Evolutionary conservation across 164 flowering plant genomes (phyloP), one percentile per base, ranked within the genome.

Genomic region (Houttuynia cordata): DNA sequence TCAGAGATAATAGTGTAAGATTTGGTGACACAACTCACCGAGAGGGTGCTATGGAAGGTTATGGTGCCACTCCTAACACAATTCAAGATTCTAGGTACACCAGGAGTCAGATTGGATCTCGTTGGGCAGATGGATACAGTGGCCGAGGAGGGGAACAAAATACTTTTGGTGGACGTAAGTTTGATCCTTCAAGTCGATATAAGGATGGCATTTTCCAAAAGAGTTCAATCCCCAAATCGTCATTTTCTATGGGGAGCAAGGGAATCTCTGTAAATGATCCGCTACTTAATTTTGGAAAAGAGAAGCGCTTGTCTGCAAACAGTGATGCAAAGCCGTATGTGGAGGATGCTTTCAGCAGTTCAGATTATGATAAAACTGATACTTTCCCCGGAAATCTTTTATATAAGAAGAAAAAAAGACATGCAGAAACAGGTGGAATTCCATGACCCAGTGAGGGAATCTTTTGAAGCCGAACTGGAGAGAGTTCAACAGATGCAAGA

Each of bases 381-480:
- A 80, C 83, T 51, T 78, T 90, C 61, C 58, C 87, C 56, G 83
- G 80, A 21, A 74, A 79, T 63, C 68, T 78, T 58, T 68, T 86
- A 62, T 72, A 84, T 50, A 93, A 80, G 80, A 81, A 77, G n/a
- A 72, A 93, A 87, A 75, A 93, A 88, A 62, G 96, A 88, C 70
- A 66, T 75, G 60, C 66, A 65, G 45, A 87, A 78, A 62, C 82
- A 75, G 56, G 66, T 76, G 58, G 92, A 93, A 66, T 85, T 93
- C 64, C 85, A 90, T 77, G 98, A 93, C 53, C 96, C 98, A 70
- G 88, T 80, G 18, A 75, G 98, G 68, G 97, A 93, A 71, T 90
- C 98, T 51, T 93, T 93, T 77, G 98, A 93, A 81, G 97, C 97
- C 59, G 98, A 93, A 70, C 91, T 93, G 59, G 98, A 93, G 76